Base-by-base conservation (phyloP, 768 basidiomycete genomes). In the Hygrocybe punicea region DNA sequence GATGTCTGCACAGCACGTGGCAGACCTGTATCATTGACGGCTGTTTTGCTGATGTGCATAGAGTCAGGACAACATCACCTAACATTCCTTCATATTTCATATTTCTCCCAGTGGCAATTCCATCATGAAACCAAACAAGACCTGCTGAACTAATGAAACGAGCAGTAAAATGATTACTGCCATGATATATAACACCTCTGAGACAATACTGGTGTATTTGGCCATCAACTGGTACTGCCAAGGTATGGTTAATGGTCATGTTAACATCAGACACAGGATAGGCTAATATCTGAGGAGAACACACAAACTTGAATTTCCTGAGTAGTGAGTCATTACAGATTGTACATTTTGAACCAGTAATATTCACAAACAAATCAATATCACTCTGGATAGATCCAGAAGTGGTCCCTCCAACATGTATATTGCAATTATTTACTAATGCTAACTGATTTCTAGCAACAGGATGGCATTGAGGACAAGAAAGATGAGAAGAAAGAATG, bases 171-270 rank as follows among this genome's bases (percentile, higher is more conserved):
- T 68, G 67, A 40, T 36, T 24, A 42, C 53, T 35, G 16, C 58
- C 61, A 64, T 50, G 55, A 45, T 67, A 67, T 14, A 68, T 58
- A 24, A 65, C 46, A 19, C 66, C 59, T 24, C 35, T 25, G 29
- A 29, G 29, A 29, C 29, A 29, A 29, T 29, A 29, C 29, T 29
- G 29, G 29, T 29, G 29, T 29, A 29, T 4, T 29, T 29, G 29
- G 29, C 29, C 29, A 29, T 29, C 29, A 29, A 29, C 29, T 29
- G 29, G 29, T 29, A 29, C 29, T 29, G 29, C 29, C 29, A 29
- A 21, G 17, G 42, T 60, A 19, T 53, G 24, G 50, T 52, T 47
- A 42, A 59, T 33, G 33, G 36, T 11, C 35, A 40, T 19, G 46
- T 24, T 39, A 48, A 23, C 29, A 29, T 8, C 17, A 42, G 35